Conservation (phyloP, 148 eudicot genomes). For the Dianthus caryophyllus region DNA sequence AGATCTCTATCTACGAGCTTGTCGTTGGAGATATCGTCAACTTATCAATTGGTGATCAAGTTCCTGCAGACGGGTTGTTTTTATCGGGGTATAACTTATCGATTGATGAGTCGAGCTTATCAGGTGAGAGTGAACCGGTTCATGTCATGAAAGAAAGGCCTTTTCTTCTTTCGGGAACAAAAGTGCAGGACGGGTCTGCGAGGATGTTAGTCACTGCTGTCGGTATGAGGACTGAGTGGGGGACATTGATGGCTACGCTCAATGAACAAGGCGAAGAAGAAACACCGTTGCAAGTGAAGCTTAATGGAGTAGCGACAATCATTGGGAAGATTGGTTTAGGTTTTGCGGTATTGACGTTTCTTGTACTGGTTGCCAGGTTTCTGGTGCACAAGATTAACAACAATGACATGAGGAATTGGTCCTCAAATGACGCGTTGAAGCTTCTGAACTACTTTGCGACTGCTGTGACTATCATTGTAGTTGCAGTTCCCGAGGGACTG, state of each 20-base stretch:
- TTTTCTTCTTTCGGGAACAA: conserved; percentile 75
- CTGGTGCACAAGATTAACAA: conserved; percentile 33
- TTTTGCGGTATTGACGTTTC: conserved; percentile 63
- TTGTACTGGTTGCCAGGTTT: conserved; percentile 49
- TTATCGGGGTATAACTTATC: conserved; percentile 56
- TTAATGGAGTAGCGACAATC: conserved; percentile 82
- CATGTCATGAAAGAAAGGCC: conserved; percentile 40
- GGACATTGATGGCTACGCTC: conserved; percentile 65
- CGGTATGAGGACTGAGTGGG: conserved; percentile 95
- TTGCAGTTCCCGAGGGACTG: conserved; percentile 88
- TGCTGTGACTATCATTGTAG: conserved; percentile 79
- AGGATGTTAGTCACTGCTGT: conserved; percentile 73
- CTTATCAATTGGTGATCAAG: conserved; percentile 67
- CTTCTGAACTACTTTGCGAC: conserved; percentile 66
- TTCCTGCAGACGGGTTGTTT: conserved; percentile 84
- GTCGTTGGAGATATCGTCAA: conserved; percentile 81
- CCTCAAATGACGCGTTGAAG: conserved; percentile 39
- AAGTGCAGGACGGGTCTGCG: conserved; percentile 82
- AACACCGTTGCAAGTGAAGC: conserved; percentile 85
- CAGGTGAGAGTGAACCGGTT: conserved; percentile 84
- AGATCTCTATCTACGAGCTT: conserved; percentile 62
- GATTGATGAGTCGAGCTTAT: conserved; percentile 78
- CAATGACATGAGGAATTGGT: conserved; percentile 45
- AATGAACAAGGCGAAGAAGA: conserved; percentile 70
- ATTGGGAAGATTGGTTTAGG: conserved; percentile 78